These are phyloP conservation scores for Globisporangium mamillatum DNA, from an alignment of 352 stramenopile genomes.

Conservation along the genomic window DNA sequence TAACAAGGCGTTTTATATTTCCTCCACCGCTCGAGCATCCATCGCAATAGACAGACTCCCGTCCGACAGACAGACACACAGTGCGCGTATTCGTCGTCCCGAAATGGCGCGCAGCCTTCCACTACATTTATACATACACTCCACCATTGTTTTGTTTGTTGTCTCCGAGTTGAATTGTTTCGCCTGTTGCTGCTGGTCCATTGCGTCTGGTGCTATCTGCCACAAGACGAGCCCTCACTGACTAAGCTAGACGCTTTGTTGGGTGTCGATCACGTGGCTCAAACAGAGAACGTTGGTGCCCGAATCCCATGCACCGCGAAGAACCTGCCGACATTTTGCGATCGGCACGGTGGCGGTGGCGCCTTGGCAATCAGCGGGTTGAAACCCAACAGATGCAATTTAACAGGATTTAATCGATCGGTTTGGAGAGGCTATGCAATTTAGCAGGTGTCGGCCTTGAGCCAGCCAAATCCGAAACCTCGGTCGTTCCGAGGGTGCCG, in stretches of 20 bases:
- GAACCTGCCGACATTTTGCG: not conserved
- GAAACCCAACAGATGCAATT: not conserved
- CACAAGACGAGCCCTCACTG: not conserved
- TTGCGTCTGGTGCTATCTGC: not conserved
- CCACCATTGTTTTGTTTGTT: not conserved
- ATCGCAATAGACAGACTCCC: not conserved
- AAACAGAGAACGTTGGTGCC: not conserved
- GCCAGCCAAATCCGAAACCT: slow-evolving; percentile 22
- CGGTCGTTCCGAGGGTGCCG: slow-evolving; percentile 22
- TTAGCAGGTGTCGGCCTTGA: slow-evolving; percentile 9
- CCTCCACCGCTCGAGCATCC: not conserved
- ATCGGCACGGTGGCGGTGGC: not conserved
- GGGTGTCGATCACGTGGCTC: not conserved
- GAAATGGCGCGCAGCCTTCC: not conserved
- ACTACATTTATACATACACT: not conserved
- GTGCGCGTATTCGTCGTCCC: not conserved
- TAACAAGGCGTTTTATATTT: slow-evolving; percentile 22
- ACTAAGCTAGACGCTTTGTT: not conserved
- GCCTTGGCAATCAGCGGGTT: not conserved
- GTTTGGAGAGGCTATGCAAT: slow-evolving; percentile 9
- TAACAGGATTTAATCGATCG: not conserved
- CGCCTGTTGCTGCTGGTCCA: not conserved
- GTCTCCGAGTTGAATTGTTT: not conserved
- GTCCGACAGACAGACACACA: not conserved
- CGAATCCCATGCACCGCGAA: not conserved